Base-by-base conservation (phyloP, 2,329 filamentous ascomycete genomes). In the Penicillium brasilianum region DNA sequence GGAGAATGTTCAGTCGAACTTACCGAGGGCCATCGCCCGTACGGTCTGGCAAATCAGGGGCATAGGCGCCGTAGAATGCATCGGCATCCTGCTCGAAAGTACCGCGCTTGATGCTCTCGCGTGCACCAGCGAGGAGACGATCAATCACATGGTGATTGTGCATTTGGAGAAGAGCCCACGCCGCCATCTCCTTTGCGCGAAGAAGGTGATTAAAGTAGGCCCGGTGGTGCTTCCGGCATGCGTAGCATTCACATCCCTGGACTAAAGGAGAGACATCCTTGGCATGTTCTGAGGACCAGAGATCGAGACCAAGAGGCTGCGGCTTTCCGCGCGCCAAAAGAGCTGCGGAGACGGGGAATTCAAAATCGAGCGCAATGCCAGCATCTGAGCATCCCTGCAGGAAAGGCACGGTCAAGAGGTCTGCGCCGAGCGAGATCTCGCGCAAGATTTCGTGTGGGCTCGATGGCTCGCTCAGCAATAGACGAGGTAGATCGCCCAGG, bases 121-220 rank as follows among this genome's bases (percentile, higher is more conserved):
- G 87, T 7, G 97, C 81, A 0, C 82, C 85, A 0, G 80, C 76
- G 75, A 98, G 97, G 80, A 98, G 97, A 0, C 79, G 71, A 49
- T 86, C 84, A 56, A 96, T 77, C 8, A 90, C 79, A 62, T 88
- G 84, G 74, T 96, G 88, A 74, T 99, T 99, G 79, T 99, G 95
- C 3, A 97, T 84, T 75, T 98, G 94, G 8, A 99, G 83, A 8
- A 99, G 83, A 0, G 90, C 91, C 95, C 95, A 99, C 25, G 90
- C 94, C 4, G 97, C 87, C 95, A 99, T 98, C 77, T 99, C 95
- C 72, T 93, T 96, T 0, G 95, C 93, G 50, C 87, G 84, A 6
- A 99, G 85, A 0, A 98, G 84, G 76, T 99, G 95, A 66, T 93
- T 90, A 37, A 99, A 73, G 76, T 91, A 99, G 0, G 95, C 94